Evolutionary conservation across 2,329 filamentous ascomycete genomes (phyloP), one percentile per base, ranked within the genome.

Genomic region (Clonostachys solani): DNA sequence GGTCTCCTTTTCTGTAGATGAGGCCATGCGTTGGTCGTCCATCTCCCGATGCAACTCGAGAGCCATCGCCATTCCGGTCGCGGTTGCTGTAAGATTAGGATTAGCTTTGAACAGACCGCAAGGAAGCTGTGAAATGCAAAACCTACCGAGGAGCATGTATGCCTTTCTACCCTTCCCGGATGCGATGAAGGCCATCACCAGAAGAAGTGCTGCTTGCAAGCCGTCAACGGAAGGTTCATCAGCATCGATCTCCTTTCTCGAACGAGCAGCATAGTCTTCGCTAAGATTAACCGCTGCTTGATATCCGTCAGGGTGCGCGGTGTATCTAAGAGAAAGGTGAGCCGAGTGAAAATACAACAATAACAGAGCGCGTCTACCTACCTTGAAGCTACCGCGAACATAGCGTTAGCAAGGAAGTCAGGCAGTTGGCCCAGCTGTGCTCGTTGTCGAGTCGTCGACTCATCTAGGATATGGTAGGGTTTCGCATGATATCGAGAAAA

Each of bases 221-320:
- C 80, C 80, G 61, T 95, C 89, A 40, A 94, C 80, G 1, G 84
- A 89, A 6, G 89, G 89, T 54, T 92, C 87, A 57, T 95, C 90
- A 9, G 84, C 80, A 60, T 94, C 87, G 15, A 95, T 76, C 53
- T 86, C 82, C 23, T 72, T 70, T 47, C 89, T 80, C 10, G 90
- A 79, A 49, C 82, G 80, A n/a, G 74, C 66, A 12, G 87, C 84
- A 61, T 88, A 89, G 36, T 91, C 84, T 48, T 91, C 81, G 54
- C 87, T 86, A 40, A 85, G 71, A 47, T 79, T 78, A 2, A 86
- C 74, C 5, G 87, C 82, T 36, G 83, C 79, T 55, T 85, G 82
- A 56, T 86, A 83, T 6, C 83, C 84, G 52, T 77, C 78, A 4
- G 80, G 78, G 61, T 89, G 83, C 33, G 80, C 74, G 18, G 85